Base-by-base conservation (phyloP, 129 eudicot genomes). In the Artemisia annua region DNA sequence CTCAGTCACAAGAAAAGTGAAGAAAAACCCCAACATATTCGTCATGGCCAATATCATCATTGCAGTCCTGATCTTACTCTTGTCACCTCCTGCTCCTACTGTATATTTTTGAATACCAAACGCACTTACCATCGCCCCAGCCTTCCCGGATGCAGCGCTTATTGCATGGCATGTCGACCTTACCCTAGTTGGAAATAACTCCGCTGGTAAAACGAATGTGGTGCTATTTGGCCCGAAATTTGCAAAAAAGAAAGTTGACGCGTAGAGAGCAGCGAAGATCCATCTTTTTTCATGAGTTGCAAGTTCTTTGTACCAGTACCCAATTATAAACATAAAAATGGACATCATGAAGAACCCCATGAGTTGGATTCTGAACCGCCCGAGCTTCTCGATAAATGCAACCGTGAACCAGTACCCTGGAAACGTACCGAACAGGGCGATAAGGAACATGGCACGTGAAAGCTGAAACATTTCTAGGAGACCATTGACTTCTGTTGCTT, bases 371-470 rank as follows among this genome's bases (percentile, higher is more conserved):
- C 71, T 53, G 35, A 76, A 87, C 11, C 93, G 84, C 0, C 93
- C 93, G 8, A 87, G 80, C 17, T 35, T 79, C 49, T 87, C 93
- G 28, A 87, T 85, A 64, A 84, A 82, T 8, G 80, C 82, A 18
- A 87, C 93, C 8, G 93, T 85, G 84, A 87, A 84, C 93, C 93
- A 87, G 62, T 87, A 87, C 1, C 93, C 93, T 0, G 93, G 89
- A 58, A 84, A 84, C 5, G 93, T 87, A 1, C 93, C 89, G 3
- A 82, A 32, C 76, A 80, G 63, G 5, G 93, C 89, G 49, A 87
- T 65, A 10, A 84, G 50, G 19, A 82, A 74, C 93, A 84, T 84
- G 20, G 93, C 93, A 7, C 87, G 70, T 17, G 93, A 80, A 0
- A 86, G 82, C 53, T 84, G 80, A 46, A 76, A 87, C 89, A 87